Base-by-base conservation (phyloP, 177 flowering plant species). In the Vitis hybrid region DNA sequence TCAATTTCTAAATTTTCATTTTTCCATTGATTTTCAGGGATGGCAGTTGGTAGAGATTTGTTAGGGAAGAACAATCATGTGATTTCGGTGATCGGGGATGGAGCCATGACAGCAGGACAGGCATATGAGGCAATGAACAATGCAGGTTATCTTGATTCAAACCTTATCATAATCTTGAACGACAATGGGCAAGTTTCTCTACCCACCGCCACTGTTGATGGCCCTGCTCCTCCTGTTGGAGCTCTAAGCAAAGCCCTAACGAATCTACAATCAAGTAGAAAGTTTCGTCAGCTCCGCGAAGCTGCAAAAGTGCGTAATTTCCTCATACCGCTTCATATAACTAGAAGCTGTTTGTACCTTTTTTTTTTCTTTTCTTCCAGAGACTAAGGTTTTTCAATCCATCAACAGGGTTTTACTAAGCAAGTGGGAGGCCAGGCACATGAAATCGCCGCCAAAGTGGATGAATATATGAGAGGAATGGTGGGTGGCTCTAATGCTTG, bases 51-150 rank as follows among this genome's bases (percentile, higher is more conserved):
- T 0, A 79, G 89, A 65, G 86, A 86, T 62, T 69, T 84, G 58
- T 11, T 58, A 45, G 86, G 87, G 73, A 82, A 79, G 76, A 64
- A 66, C n/a, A 86, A 86, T 65, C 71, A 80, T 34, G 84, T 86
- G 45, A 71, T 86, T n/a, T 52, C 87, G 0, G 87, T 84, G 60
- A 84, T 86, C 1, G 89, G 86, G 0, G 89, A 84, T 61, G 87
- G 87, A 19, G 89, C 89, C 17, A 86, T 82, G 89, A 86, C 86
- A 0, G 89, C 83, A 2, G 87, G 89, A 17, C 84, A 80, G 59
- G 87, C 89, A 2, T 85, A 72, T 13, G 86, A 85, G 61, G 88
- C 88, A 17, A 74, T 85, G 81, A 85, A 85, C 74, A 85, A 85
- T 72, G 86, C 88, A 0, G 86, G 86, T 2, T 83, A 64, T 55